Evolutionary conservation across 2,329 filamentous ascomycete species (phyloP).

Genomic region (Lasiodiplodia sp.): DNA sequence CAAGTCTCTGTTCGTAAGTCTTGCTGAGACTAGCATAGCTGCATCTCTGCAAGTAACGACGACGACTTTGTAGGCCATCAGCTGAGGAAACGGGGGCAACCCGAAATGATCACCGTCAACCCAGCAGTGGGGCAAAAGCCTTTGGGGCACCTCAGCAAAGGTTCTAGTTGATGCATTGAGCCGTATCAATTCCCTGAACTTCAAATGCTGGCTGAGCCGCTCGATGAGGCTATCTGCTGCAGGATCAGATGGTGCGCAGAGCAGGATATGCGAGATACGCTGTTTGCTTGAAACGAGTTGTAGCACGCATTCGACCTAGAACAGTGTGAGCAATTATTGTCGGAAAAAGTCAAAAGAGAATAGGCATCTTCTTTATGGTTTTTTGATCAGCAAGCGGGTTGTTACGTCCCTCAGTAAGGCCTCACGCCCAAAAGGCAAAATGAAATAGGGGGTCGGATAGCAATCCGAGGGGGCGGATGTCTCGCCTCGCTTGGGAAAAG

Average conservation of each 20-base stretch:
- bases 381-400: too few relatives aligned
- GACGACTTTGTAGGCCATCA: conserved; percentile 53
- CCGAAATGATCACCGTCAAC: conserved; percentile 51
- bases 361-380: too few relatives aligned
- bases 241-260: conserved; percentile 56
- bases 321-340: conserved; percentile 5
- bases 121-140: conserved; percentile 49
- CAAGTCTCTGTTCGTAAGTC: conserved; percentile 53
- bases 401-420: neutral
- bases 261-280: conserved; percentile 45
- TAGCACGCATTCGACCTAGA: conserved; percentile 1
- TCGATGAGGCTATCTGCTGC: conserved; percentile 55
- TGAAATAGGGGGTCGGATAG: neutral
- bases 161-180: conserved; percentile 51
- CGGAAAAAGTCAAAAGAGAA: neutral
- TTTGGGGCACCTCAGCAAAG: conserved; percentile 52
- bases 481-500: neutral
- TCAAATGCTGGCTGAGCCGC: conserved; percentile 48
- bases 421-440: conserved; percentile 1
- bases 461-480: neutral
- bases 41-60: conserved; percentile 53
- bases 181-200: conserved; percentile 49
- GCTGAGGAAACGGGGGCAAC: conserved; percentile 47
- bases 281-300: conserved; percentile 21
- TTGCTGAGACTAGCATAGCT: conserved; percentile 51